phyloP scores from a whole-genome alignment of 306 rosid species.

The Rosa chinensis region DNA sequence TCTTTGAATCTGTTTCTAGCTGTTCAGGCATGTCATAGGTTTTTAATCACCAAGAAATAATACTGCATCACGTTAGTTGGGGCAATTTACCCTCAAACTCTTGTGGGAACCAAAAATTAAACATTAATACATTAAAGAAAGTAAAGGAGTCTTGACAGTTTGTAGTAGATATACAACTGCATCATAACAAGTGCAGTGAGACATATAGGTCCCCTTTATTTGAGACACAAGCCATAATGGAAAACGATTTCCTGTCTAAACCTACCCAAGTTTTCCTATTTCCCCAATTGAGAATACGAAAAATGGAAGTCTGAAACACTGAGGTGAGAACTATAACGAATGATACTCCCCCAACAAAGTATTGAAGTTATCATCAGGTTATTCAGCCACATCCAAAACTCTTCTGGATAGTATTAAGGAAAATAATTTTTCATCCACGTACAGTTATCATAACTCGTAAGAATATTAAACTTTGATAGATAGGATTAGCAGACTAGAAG shows the following conservation, averaged over 20 bases:
- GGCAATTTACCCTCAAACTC: neutral
- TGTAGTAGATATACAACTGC: neutral
- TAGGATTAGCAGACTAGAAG: neutral
- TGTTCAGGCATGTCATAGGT: conserved; percentile 28
- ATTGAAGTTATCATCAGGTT: neutral
- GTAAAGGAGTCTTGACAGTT: neutral
- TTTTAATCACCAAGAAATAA: conserved; percentile 3
- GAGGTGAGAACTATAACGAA: neutral
- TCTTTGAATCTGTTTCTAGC: conserved; percentile 90
- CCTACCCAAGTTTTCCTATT: neutral
- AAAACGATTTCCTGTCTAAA: neutral
- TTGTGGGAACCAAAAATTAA: neutral
- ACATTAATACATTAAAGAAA: neutral
- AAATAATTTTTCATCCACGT: neutral
- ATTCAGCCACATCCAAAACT: neutral
- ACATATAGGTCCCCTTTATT: neutral
- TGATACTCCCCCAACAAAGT: neutral
- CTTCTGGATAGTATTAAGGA: neutral
- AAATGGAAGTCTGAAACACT: neutral
- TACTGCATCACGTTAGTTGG: neutral
- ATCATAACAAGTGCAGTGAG: neutral
- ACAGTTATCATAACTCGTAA: neutral
- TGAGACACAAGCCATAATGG: neutral
- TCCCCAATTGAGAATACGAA: neutral
- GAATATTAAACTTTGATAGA: neutral